Base-by-base conservation (phyloP, 148 eudicot genomes). In the Amaranthus cruentus region DNA sequence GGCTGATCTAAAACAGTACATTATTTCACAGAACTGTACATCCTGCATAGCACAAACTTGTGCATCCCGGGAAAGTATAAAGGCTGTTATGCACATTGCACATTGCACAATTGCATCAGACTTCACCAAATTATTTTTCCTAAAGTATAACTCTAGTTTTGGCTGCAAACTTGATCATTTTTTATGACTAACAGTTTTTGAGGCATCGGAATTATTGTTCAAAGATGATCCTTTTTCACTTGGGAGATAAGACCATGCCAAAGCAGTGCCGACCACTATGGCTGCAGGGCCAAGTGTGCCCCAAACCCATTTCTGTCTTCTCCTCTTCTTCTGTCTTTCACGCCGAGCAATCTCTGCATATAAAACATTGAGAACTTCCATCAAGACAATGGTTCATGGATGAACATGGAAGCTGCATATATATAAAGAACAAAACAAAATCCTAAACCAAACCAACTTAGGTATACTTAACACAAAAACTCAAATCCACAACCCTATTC, bases 241-340 rank as follows among this genome's bases (percentile, higher is more conserved):
- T n/a, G 90, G 86, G 21, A 84, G 67, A 75, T 85, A 89, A 77
- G 97, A 85, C 91, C 94, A 94, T 46, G 88, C 89, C 70, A 91
- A 80, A 47, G 87, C 90, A 63, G 82, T 79, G 47, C 98, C 98
- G 7, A 91, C 73, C 18, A 91, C 84, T 47, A 91, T 81, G 70
- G 88, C 84, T 75, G 88, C 81, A 18, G 89, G 85, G 10, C 50
- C 12, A 71, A 91, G 73, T 12, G 93, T 86, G 42, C 93, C 89
- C 96, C 93, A 95, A 44, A 88, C 69, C 99, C 92, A 91, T 76
- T 73, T 84, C 81, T 88, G 96, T 80, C 85, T 84, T 81, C 75
- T 88, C 83, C 86, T 91, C 81, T 85, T 87, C 73, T 66, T 88
- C 81, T 90, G 97, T 81, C 99, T 82, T 68, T 87, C 85, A 57